Conservation (phyloP, 2,329 filamentous ascomycete genomes). For the Myriosclerotinia curreyana region DNA sequence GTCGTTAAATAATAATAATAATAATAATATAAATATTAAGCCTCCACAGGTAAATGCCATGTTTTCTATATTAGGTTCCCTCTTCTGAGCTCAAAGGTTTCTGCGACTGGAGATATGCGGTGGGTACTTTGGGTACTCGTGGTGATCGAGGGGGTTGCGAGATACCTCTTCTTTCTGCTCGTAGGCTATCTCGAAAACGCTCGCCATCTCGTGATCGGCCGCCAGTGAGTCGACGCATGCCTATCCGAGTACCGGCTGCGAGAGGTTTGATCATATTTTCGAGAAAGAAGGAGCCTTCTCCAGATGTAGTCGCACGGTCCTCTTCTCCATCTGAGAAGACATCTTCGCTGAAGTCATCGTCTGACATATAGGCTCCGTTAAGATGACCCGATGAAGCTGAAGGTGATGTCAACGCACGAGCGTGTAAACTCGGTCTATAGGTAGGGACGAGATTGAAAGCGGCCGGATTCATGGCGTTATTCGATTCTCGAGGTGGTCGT, state of each 20-base stretch:
- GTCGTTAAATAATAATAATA: conserved; percentile 5
- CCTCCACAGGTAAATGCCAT: not conserved
- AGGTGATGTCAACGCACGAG: conserved; percentile 82
- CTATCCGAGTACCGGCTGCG: conserved; percentile 54
- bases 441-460: conserved; percentile 50
- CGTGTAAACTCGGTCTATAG: conserved; percentile 68
- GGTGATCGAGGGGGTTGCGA: conserved; percentile 37
- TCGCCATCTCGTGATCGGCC: conserved; percentile 43
- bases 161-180: conserved; percentile 35
- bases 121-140: conserved; percentile 39
- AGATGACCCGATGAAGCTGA: conserved; percentile 55
- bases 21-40: not conserved
- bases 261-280: conserved; percentile 61
- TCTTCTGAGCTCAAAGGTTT: conserved; percentile 26
- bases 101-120: conserved; percentile 33
- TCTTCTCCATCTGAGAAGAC: conserved; percentile 77
- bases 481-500: conserved; percentile 58
- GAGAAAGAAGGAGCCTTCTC: conserved; percentile 50
- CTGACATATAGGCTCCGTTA: conserved; percentile 63
- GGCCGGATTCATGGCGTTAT: conserved; percentile 61
- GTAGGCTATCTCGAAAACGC: conserved; percentile 35
- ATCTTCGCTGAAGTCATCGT: conserved; percentile 73
- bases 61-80: not conserved
- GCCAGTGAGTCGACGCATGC: conserved; percentile 62
- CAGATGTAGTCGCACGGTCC: conserved; percentile 39